phyloP scores from a whole-genome alignment of 768 basidiomycete genomes.

The Lactarius vividus region DNA sequence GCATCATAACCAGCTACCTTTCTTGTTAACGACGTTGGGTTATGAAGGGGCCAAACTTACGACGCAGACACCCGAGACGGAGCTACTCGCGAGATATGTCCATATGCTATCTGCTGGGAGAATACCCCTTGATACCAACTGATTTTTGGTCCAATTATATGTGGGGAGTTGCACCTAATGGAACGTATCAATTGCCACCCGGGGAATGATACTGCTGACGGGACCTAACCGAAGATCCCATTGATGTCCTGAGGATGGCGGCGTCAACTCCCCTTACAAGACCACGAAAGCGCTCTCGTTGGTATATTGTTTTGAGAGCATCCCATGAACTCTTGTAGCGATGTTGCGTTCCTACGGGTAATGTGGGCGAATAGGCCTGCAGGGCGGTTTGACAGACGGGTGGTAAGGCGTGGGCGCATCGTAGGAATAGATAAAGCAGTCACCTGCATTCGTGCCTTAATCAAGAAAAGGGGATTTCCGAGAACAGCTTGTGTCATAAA shows the following conservation, averaged over 20 bases:
- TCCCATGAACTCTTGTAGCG: conserved; percentile 82
- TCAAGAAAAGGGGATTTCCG: conserved; percentile 89
- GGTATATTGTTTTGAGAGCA: conserved; percentile 77
- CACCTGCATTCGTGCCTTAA: conserved; percentile 98
- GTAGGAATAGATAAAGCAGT: conserved; percentile 23
- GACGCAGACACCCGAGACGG: conserved; percentile 88
- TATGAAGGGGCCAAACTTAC: conserved; percentile 45
- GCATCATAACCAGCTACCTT: conserved; percentile 81
- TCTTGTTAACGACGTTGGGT: conserved; percentile 7
- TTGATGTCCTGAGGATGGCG: conserved; percentile 88
- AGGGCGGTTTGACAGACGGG: neutral
- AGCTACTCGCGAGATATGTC: conserved; percentile 86
- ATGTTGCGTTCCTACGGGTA: conserved; percentile 95
- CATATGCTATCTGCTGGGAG: conserved; percentile 73
- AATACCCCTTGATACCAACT: conserved; percentile 65
- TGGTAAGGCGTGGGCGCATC: neutral
- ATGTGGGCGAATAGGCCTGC: conserved; percentile 89
- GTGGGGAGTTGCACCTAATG: conserved; percentile 89
- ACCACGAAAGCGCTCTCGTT: conserved; percentile 73
- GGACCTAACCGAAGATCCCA: conserved; percentile 77
- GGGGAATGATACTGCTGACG: neutral
- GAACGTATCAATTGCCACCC: conserved; percentile 7
- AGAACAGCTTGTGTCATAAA: conserved; percentile 49
- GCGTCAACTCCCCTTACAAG: conserved; percentile 90
- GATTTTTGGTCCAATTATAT: conserved; percentile 90